Evolutionary conservation across 805 yeast genomes (phyloP).

Genomic region (Blastobotrys chiropterorum): DNA sequence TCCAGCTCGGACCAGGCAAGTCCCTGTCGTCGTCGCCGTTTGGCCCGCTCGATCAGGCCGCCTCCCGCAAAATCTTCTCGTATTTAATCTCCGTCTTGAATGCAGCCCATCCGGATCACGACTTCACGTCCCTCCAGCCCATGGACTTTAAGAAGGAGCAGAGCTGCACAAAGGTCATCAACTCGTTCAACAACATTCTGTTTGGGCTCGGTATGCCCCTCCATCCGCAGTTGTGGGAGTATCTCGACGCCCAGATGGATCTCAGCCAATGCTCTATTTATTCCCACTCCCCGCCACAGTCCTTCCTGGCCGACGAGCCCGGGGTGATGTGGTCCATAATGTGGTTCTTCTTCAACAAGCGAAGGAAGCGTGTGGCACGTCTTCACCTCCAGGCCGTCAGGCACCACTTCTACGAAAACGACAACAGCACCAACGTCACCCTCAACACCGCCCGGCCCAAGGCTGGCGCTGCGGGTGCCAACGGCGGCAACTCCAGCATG

Average conservation of each 20-base stretch:
- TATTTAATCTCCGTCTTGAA: constrained; percentile 85
- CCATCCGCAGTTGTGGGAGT: constrained; percentile 81
- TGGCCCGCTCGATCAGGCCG: constrained; percentile 83
- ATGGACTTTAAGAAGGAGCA: constrained; percentile 54
- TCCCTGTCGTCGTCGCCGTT: constrained; percentile 51
- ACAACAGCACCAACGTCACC: constrained; percentile 32
- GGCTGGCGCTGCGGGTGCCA: neutral
- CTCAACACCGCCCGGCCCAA: constrained; percentile 19
- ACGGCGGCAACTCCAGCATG: constrained; percentile 24
- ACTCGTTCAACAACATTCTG: constrained; percentile 71
- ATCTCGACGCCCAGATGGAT: constrained; percentile 76
- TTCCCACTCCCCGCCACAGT: constrained; percentile 40
- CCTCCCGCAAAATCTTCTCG: constrained; percentile 84
- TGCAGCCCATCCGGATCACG: constrained; percentile 94
- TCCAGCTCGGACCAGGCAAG: neutral
- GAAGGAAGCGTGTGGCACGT: constrained; percentile 85
- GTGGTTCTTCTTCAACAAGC: constrained; percentile 90
- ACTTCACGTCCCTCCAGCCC: constrained; percentile 82
- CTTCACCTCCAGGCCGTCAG: constrained; percentile 59
- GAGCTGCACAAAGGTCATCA: constrained; percentile 38
- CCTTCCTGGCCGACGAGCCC: constrained; percentile 60
- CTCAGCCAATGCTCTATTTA: constrained; percentile 45
- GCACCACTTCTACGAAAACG: constrained; percentile 19
- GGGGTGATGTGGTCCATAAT: constrained; percentile 67
- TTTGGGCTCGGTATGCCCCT: constrained; percentile 44